Base-by-base conservation (phyloP, 2,329 filamentous ascomycete species). In the Fusarium incarnatum region DNA sequence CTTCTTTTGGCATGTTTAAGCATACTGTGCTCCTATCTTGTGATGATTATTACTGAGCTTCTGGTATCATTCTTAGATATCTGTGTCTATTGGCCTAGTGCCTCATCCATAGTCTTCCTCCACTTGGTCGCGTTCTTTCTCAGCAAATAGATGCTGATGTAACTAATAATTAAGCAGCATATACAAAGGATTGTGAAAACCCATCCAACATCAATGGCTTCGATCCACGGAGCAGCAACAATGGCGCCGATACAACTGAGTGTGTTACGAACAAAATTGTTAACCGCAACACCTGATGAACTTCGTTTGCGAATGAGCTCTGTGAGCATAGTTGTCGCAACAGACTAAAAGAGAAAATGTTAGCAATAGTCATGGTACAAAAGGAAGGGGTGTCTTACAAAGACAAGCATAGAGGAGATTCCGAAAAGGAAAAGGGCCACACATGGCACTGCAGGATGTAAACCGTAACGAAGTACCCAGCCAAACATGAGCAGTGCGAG, bases 241-340 rank as follows among this genome's bases (percentile, higher is more conserved):
- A 94, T 79, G 45, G 87, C 86, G 12, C 91, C 92, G 2, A 93
- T 84, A 66, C 91, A 94, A 52, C 87, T 89, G 73, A 94, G 90
- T 41, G 94, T 92, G 73, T 95, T 96, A 49, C 93, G 84, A 54
- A 93, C 84, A 74, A 95, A 93, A 77, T 95, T 95, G 79, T 95
- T 94, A 45, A 94, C 83, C 1, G 93, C 93, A 5, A 95, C 91
- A 2, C 92, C 92, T 13, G 87, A 87, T 6, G 89, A 92, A 52
- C 90, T 91, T 67, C 86, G 85, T 44, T 88, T 85, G 16, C 92
- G 92, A 84, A 95, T 91, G 76, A 95, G 94, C 76, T 96, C 93
- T 0, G 93, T 95, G 70, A 96, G 83, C 91, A 96, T 94, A 0
- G 93, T 96, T 0, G 92, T 94, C 1, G 88, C 85, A 72, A 89